Conservation (phyloP, 192 early-diverging fungal species). For the Entomortierella chlamydospora region DNA sequence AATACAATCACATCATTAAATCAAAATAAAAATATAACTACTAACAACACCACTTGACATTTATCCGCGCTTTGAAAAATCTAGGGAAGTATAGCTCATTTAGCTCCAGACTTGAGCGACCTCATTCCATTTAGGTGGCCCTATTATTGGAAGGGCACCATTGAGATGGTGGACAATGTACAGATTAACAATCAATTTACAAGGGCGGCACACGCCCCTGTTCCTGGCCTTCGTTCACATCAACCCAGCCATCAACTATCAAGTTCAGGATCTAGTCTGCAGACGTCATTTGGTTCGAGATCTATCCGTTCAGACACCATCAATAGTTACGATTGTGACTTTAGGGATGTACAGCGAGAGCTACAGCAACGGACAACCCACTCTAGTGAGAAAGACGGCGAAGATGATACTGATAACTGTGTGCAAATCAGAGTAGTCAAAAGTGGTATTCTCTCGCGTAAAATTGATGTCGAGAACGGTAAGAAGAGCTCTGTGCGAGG, state of each 20-base stretch:
- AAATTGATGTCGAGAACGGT: constrained; percentile 76
- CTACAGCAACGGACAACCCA: background rate
- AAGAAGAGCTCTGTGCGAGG: constrained; percentile 72
- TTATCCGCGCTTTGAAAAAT: background rate
- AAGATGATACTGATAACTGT: constrained; percentile 22
- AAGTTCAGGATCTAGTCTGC: background rate
- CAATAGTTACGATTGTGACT: background rate
- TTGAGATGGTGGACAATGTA: constrained; percentile 53
- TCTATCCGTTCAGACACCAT: constrained; percentile 19
- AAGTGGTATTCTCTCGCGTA: constrained; percentile 76
- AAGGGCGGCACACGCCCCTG: constrained; percentile 14
- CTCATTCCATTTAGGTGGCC: constrained; percentile 51
- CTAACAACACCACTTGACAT: background rate
- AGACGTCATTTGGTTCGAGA: background rate
- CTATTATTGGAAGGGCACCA: constrained; percentile 51
- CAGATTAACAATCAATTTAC: constrained; percentile 55
- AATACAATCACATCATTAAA: background rate
- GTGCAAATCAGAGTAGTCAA: constrained; percentile 66
- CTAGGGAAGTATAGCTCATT: constrained; percentile 46
- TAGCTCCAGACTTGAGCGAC: constrained; percentile 45
- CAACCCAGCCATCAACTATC: constrained; percentile 16
- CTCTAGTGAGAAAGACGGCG: background rate
- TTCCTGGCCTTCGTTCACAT: constrained; percentile 30
- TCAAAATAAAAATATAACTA: too few relatives aligned
- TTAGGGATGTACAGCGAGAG: constrained; percentile 1